Evolutionary conservation across 1,284 basidiomycete species (phyloP), one percentile per base, ranked within the genome.

Genomic region (Microbotryum intermedium): DNA sequence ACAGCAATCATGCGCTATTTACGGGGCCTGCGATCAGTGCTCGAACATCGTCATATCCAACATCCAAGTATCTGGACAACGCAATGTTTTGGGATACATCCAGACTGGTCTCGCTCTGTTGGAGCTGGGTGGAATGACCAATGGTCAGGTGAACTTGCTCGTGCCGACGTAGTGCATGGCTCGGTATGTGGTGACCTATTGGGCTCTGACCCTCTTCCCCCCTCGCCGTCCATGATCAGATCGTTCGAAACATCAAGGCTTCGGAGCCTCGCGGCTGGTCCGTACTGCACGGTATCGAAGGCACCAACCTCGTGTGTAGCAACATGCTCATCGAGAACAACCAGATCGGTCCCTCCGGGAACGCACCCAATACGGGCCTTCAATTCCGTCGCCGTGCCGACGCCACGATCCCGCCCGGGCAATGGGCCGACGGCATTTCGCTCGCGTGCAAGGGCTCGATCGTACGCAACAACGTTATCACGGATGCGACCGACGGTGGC

Each of bases 391-490:
- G 58, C 58, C 52, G 48, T 57, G 34, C 26, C 8, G 30, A 42
- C 21, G 54, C 25, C 18, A 29, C 45, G 16, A 48, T 45, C 51
- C 28, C 47, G 8, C 65, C 65, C 3, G 54, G 58, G 4, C 57
- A 65, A 46, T 68, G 66, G 66, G 62, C 89, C 3, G 88, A 91
- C 69, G 89, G 88, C 3, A 87, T 91, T 70, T 88, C 85, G 65
- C 73, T 90, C 58, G 83, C 83, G 55, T 92, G 89, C 73, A 76
- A 75, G 59, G 82, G 83, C 68, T 81, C 82, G 62, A 66, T 82
- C 44, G 80, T 91, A 42, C 80, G 80, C 57, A 83, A 85, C 69
- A 92, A 91, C 73, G 79, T 82, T 73, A 77, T 92, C 56, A 79
- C 56, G n/a, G 70, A 71, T 58, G 73, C 88, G 5, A 90, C 89